Percentiles rank a stretch among this genome's conserved stretches.
phyloP scores from a whole-genome alignment of 1,284 basidiomycete genomes.

The Boletus subluridellus region DNA sequence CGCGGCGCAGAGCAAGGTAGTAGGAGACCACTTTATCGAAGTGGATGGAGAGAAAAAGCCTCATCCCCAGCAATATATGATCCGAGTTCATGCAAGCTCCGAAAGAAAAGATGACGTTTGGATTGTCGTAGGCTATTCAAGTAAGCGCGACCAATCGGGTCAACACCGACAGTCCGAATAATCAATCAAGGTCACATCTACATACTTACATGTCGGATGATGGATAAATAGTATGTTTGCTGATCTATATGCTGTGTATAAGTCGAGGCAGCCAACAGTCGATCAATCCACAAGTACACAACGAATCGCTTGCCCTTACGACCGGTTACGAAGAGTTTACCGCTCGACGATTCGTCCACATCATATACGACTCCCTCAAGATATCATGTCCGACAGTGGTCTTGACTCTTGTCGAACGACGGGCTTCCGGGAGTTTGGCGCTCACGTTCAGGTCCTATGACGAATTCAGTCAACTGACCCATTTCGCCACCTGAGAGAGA shows the following conservation, averaged over 20 bases:
- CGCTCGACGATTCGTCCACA: conserved; percentile 76
- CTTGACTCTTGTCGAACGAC: conserved; percentile 72
- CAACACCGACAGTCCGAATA: neutral
- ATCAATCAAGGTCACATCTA: conserved; percentile 8
- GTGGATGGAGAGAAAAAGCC: neutral
- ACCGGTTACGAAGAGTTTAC: conserved; percentile 34
- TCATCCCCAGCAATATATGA: neutral
- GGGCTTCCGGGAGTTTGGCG: conserved; percentile 68
- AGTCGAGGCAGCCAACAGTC: conserved; percentile 3
- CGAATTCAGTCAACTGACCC: conserved; percentile 8
- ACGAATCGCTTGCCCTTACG: neutral
- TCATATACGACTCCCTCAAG: conserved; percentile 75
- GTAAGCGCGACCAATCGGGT: conserved; percentile 13
- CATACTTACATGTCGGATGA: conserved; percentile 10
- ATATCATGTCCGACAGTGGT: conserved; percentile 55
- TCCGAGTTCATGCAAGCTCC: conserved; percentile 20
- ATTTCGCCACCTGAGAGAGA: neutral
- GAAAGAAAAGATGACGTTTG: neutral
- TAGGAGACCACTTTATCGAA: neutral
- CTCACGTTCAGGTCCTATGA: conserved; percentile 62
- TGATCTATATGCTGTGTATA: conserved; percentile 22
- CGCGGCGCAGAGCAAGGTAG: neutral
- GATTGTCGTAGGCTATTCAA: neutral
- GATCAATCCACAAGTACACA: conserved; percentile 3
- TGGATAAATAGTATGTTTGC: conserved; percentile 23